Base-by-base conservation (phyloP, 2,329 filamentous ascomycete genomes). In the Mycocentrospora acerina region DNA sequence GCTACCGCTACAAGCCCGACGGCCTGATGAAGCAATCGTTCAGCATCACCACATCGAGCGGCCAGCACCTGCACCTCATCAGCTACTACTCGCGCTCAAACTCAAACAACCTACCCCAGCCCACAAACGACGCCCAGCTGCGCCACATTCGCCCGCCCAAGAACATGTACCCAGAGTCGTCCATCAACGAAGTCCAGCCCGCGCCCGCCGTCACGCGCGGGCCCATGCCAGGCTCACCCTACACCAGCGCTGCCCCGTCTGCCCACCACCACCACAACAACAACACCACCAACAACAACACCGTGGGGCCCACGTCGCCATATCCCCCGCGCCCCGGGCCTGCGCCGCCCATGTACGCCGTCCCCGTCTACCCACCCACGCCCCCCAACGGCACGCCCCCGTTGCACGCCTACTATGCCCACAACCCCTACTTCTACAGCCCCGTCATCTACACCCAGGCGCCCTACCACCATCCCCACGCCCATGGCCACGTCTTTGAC, bases 11-110 rank as follows among this genome's bases (percentile, higher is more conserved):
- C 74, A 38, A 98, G 96, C 76, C 88, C 8, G 93, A 98, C 59
- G 93, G 93, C 1, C 79, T 98, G 4, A 96, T 97, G 90, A 98
- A 98, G 79, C 93, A 98, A 71, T 97, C 93, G 0, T 98, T 97
- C 77, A 97, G 91, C 72, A 97, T 98, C 71, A 96, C 90, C 15
- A 97, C 93, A 1, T 89, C 87, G 2, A 83, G 78, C 25, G 81
- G 89, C 51, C 90, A 96, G 59, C 93, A 97, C 64, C 82, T 98
- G 2, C 93, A 98, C 71, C 79, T 98, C 35, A 98, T 98, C 71
- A 96, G 91, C 57, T 98, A 98, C 72, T 97, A 90, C 69, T 86
- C 90, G 3, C 81, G 90, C 39, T 87, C 88, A 18, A 82, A 88
- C 42, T 81, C 86, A 18, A 79, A 82, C 42, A 86, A 86, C 34